A percentile compares a stretch with the other conserved stretches of the same genome.
These are phyloP conservation scores for Hevea brasiliensis DNA, from an alignment of 345 rosid species.

Conservation along the genomic window DNA sequence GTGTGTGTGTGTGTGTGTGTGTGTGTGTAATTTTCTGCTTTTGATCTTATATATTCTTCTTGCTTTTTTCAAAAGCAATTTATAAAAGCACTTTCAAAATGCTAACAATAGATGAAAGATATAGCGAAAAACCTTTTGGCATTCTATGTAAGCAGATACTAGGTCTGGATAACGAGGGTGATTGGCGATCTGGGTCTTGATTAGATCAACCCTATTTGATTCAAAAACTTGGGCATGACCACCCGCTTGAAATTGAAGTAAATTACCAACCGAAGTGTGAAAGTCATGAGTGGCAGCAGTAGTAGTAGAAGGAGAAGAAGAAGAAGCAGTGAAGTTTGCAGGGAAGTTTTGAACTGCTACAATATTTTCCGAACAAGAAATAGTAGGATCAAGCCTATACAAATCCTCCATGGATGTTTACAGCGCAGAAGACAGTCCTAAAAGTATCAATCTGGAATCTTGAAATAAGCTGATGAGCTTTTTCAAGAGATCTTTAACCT, in stretches of 20 bases:
- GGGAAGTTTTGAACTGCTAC: conserved; percentile 17
- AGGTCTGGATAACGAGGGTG: conserved; percentile 65
- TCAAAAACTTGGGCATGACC: conserved; percentile 20
- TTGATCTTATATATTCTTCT: background rate
- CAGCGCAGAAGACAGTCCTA: background rate
- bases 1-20: too few species aligned
- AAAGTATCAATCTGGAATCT: background rate
- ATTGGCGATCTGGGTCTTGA: conserved; percentile 60
- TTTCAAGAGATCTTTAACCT: background rate
- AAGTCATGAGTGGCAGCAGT: conserved; percentile 10
- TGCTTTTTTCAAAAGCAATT: background rate
- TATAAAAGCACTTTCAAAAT: background rate
- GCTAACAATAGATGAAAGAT: background rate
- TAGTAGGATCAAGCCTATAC: conserved; percentile 32
- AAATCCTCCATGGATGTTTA: conserved; percentile 37
- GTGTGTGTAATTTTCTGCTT: too few species aligned
- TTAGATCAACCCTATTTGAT: conserved; percentile 44
- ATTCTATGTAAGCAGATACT: conserved; percentile 54
- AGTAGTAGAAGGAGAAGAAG: background rate
- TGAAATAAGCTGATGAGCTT: background rate
- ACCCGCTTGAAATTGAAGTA: conserved; percentile 27
- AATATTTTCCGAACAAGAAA: conserved; percentile 20
- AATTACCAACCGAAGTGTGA: conserved; percentile 18
- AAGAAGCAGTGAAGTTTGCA: background rate
- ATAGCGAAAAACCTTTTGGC: conserved; percentile 49